Evolutionary conservation across 2,329 filamentous ascomycete species (phyloP).

Genomic region (Graphiopsis chlorocephala): DNA sequence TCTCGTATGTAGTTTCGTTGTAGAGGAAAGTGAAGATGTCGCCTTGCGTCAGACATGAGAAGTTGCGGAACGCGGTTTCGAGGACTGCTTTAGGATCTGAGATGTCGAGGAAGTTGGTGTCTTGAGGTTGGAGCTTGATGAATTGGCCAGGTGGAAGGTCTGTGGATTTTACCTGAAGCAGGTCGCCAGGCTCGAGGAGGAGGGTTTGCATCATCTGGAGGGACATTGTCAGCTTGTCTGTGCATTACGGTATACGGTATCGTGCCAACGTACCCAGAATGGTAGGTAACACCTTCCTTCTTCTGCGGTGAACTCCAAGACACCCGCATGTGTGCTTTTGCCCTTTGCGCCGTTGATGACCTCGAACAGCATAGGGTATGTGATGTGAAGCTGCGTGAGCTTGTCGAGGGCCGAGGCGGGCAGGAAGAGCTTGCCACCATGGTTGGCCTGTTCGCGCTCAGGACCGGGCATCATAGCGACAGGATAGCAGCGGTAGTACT

Average conservation of each 20-base stretch:
- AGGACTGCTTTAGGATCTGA: conserved; percentile 95
- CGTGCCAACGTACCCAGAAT: conserved; percentile 60
- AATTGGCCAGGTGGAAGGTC: conserved; percentile 85
- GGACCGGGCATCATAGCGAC: conserved; percentile 89
- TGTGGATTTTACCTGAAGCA: conserved; percentile 92
- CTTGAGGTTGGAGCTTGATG: conserved; percentile 96
- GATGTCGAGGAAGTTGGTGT: conserved; percentile 90
- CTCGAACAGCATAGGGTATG: conserved; percentile 97
- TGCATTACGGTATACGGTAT: not conserved
- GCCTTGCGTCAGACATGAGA: conserved; percentile 87
- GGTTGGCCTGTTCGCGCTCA: conserved; percentile 86
- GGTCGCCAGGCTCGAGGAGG: conserved; percentile 82
- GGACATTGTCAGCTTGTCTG: not conserved
- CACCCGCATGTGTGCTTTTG: conserved; percentile 85
- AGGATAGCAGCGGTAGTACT: conserved; percentile 97
- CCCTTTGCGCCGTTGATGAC: conserved; percentile 81
- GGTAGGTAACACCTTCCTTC: conserved; percentile 95
- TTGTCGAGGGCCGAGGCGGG: conserved; percentile 97
- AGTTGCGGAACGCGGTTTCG: conserved; percentile 94
- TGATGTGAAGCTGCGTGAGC: conserved; percentile 90
- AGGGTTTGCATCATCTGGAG: conserved; percentile 85
- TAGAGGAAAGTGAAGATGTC: conserved; percentile 96
- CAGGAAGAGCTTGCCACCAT: conserved; percentile 95
- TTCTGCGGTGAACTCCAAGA: conserved; percentile 95
- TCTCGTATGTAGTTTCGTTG: conserved; percentile 90